These are phyloP conservation scores for Leucosporidium scottii DNA, from an alignment of 768 basidiomycete genomes.

Conservation along the genomic window DNA sequence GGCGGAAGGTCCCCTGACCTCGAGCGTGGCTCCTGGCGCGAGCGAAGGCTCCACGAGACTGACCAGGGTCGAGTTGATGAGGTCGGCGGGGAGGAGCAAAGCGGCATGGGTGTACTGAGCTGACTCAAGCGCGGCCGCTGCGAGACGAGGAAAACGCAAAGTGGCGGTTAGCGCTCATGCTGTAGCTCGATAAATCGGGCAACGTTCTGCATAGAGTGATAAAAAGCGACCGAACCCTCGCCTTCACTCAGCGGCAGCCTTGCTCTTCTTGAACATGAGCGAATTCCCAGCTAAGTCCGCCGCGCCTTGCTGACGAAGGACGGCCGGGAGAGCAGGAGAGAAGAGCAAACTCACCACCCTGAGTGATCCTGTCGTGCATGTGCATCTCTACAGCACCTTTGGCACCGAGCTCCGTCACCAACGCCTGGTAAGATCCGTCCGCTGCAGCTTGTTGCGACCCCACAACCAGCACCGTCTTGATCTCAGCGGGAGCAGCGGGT, in stretches of 20 bases:
- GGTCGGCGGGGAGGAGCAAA: constrained; percentile 56
- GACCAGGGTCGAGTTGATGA: constrained; percentile 51
- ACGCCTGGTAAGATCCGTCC: constrained; percentile 68
- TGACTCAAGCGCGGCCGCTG: constrained; percentile 31
- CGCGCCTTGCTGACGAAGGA: too few species aligned
- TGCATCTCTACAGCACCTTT: constrained; percentile 64
- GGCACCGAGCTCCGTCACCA: constrained; percentile 52
- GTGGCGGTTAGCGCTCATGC: background rate
- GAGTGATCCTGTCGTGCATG: constrained; percentile 72
- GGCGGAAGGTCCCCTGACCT: constrained; percentile 22
- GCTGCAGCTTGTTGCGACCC: constrained; percentile 71
- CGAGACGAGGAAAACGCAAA: background rate
- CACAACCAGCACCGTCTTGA: constrained; percentile 51
- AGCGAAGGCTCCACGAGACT: constrained; percentile 39
- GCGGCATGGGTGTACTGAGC: constrained; percentile 46
- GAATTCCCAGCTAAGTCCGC: too few species aligned
- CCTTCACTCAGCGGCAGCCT: too few species aligned
- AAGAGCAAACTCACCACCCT: constrained; percentile 54
- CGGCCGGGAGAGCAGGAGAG: background rate
- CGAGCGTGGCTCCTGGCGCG: constrained; percentile 14
- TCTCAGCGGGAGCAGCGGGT: too few species aligned
- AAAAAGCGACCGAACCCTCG: too few species aligned
- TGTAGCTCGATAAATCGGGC: too few species aligned
- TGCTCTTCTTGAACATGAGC: too few species aligned
- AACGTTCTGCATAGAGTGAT: too few species aligned